These are phyloP conservation scores for Fusarium sp. DNA, from an alignment of 2,329 filamentous ascomycete genomes.

Conservation along the genomic window DNA sequence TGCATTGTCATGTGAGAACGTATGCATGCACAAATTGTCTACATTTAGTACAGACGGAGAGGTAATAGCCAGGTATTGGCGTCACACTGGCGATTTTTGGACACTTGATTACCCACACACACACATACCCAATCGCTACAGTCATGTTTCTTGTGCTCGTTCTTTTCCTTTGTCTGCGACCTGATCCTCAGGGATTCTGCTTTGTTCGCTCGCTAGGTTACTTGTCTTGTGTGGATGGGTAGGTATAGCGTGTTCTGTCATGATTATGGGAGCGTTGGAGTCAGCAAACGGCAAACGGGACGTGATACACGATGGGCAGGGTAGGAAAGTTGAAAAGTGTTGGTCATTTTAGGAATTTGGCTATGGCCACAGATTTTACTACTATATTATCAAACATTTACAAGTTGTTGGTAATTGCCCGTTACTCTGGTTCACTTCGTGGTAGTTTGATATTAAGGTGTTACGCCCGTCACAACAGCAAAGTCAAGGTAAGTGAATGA, in stretches of 20 bases:
- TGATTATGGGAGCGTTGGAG: constrained; percentile 38
- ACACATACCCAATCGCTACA: constrained; percentile 42
- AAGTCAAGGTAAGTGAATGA: not conserved
- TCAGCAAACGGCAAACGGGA: constrained; percentile 29
- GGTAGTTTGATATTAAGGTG: not conserved
- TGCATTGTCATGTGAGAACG: constrained; percentile 67
- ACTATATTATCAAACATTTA: constrained; percentile 10
- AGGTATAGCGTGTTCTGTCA: constrained; percentile 30
- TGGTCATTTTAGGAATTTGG: not conserved
- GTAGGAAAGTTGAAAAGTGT: constrained; percentile 7
- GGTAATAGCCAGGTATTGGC: constrained; percentile 24
- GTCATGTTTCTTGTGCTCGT: constrained; percentile 19
- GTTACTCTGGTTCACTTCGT: not conserved
- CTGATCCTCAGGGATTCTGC: constrained; percentile 2
- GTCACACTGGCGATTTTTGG: constrained; percentile 14
- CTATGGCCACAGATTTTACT: not conserved
- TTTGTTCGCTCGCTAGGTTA: constrained; percentile 34
- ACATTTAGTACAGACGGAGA: constrained; percentile 3
- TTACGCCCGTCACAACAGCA: not conserved
- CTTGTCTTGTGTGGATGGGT: constrained; percentile 30
- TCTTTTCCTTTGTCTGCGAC: constrained; percentile 15
- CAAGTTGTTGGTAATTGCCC: not conserved
- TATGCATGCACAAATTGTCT: constrained; percentile 11
- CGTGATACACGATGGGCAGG: constrained; percentile 7
- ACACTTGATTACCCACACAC: constrained; percentile 36